Evolutionary conservation across 1,139 yeast species (phyloP).

Genomic region (Blastobotrys apis): DNA sequence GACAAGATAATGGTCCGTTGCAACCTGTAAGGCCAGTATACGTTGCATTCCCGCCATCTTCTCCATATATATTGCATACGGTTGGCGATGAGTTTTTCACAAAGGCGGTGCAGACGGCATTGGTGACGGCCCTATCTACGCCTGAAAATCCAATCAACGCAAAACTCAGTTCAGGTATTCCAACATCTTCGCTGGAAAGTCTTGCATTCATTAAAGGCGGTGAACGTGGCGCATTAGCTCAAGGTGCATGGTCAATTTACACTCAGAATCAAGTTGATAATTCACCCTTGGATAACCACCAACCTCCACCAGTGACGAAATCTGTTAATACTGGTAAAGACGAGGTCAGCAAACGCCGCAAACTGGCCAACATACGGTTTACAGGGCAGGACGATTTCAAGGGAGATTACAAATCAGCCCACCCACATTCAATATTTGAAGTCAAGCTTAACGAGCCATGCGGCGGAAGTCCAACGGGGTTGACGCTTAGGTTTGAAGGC

Average conservation of each 20-base stretch:
- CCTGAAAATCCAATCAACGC: conserved; percentile 36
- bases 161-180: conserved; percentile 38
- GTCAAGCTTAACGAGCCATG: conserved; percentile 39
- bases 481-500: conserved; percentile 57
- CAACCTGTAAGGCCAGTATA: conserved; percentile 57
- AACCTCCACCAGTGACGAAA: not conserved
- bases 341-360: conserved; percentile 1
- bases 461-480: conserved; percentile 28
- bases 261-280: conserved; percentile 28
- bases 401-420: conserved; percentile 20
- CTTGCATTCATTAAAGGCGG: conserved; percentile 56
- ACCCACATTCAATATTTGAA: conserved; percentile 53
- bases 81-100: conserved; percentile 43
- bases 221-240: conserved; percentile 36
- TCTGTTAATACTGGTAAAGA: not conserved
- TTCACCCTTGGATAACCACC: conserved; percentile 21
- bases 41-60: conserved; percentile 61
- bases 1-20: conserved; percentile 34
- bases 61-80: conserved; percentile 64
- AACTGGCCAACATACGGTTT: conserved; percentile 29
- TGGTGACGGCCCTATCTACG: conserved; percentile 49
- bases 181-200: conserved; percentile 52
- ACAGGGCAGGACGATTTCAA: conserved; percentile 27
- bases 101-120: conserved; percentile 52
- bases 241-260: conserved; percentile 31